phyloP scores from a whole-genome alignment of 805 yeast genomes.

The Suhomyces sp. region DNA sequence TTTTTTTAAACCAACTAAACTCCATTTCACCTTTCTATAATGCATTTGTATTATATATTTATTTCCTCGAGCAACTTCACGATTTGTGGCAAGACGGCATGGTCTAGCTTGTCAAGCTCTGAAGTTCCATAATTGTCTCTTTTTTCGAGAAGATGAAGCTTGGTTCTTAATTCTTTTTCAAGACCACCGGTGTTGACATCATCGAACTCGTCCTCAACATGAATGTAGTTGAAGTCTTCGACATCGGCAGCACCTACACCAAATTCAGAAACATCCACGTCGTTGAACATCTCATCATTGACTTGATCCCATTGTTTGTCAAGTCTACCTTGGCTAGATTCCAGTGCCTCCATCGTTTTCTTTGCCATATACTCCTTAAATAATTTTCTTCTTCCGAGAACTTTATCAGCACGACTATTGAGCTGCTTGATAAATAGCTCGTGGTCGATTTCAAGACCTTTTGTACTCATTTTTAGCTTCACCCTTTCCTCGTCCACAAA shows the following conservation, averaged over 20 bases:
- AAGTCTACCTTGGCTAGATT: constrained; percentile 21
- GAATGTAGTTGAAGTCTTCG: constrained; percentile 40
- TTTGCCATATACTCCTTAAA: constrained; percentile 33
- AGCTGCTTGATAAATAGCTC: constrained; percentile 38
- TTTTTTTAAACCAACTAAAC: constrained; percentile 14
- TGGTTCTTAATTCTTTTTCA: constrained; percentile 22
- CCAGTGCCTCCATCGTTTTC: constrained; percentile 19
- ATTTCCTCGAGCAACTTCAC: background rate
- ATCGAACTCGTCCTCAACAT: constrained; percentile 18
- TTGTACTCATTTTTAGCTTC: constrained; percentile 42
- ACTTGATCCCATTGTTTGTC: constrained; percentile 46
- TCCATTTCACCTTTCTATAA: background rate
- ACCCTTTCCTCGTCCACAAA: constrained; percentile 40
- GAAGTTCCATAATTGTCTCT: constrained; percentile 19
- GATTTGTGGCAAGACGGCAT: constrained; percentile 10
- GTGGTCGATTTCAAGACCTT: constrained; percentile 25
- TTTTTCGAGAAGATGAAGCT: constrained; percentile 16
- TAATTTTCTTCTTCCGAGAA: constrained; percentile 35
- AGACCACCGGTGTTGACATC: constrained; percentile 30
- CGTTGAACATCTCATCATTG: constrained; percentile 30
- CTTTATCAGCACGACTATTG: constrained; percentile 34
- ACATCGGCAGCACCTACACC: constrained; percentile 43
- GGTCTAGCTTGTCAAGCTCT: constrained; percentile 32
- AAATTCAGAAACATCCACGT: constrained; percentile 24
- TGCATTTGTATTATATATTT: background rate